These are phyloP conservation scores for Blastocystis sp. DNA, from an alignment of 352 stramenopile species.

Conservation along the genomic window DNA sequence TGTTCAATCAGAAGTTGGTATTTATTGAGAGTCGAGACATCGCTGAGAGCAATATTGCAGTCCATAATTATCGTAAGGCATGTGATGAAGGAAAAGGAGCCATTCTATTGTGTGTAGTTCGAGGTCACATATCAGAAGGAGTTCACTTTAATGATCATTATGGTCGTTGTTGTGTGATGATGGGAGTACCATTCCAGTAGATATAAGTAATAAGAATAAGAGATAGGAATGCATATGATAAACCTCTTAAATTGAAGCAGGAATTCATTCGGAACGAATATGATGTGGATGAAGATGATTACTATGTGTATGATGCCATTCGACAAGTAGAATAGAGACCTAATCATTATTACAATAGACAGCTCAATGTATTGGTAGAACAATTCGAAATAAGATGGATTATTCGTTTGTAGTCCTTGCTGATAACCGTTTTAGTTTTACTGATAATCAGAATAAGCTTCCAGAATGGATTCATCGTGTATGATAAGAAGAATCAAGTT, in stretches of 20 bases:
- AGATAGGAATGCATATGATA: conserved; percentile 65
- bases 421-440: conserved; percentile 90
- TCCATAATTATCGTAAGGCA: conserved; percentile 95
- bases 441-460: conserved; percentile 93
- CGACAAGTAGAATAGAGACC: conserved; percentile 75
- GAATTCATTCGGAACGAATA: conserved; percentile 87
- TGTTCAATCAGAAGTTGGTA: conserved; percentile 90
- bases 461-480: conserved; percentile 78
- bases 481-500: not conserved
- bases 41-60: conserved; percentile 91
- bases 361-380: conserved; percentile 89
- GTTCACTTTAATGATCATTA: conserved; percentile 99
- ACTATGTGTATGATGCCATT: conserved; percentile 77
- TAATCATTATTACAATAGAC: conserved; percentile 19
- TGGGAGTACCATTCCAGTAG: conserved; percentile 98
- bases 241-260: conserved; percentile 82
- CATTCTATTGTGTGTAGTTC: conserved; percentile 93
- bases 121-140: conserved; percentile 94
- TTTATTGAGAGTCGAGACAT: conserved; percentile 99
- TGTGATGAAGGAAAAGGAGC: conserved; percentile 89
- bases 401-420: conserved; percentile 97
- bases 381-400: conserved; percentile 95
- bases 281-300: conserved; percentile 71
- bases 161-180: conserved; percentile 89
- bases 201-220: conserved; percentile 71